A percentile compares a stretch with the other conserved stretches of the same genome.
Evolutionary conservation across 352 stramenopile genomes (phyloP).

Genomic region (Phytophthora brassicae): DNA sequence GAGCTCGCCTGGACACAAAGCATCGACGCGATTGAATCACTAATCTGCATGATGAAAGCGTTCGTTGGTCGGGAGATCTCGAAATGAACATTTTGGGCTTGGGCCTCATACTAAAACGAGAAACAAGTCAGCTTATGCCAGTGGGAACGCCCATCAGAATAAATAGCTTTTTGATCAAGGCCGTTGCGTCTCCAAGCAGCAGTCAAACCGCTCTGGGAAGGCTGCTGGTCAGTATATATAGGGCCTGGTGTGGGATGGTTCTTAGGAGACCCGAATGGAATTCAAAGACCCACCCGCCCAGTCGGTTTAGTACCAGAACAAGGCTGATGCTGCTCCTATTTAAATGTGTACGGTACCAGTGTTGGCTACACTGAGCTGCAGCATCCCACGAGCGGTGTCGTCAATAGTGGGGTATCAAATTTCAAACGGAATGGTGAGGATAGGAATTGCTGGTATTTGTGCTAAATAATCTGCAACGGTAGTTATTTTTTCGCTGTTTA

Average conservation of each 20-base stretch:
- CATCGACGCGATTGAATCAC: background rate
- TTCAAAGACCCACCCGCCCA: no score
- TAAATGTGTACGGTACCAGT: constrained; percentile 8
- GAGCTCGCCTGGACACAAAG: background rate
- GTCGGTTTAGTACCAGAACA: constrained; percentile 22
- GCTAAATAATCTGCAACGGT: no score
- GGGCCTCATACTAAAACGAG: background rate
- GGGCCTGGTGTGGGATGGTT: constrained; percentile 21
- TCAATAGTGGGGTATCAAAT: constrained; percentile 3
- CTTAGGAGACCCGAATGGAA: constrained; percentile 20
- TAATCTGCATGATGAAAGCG: constrained; percentile 19
- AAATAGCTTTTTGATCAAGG: constrained; percentile 26
- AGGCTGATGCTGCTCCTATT: constrained; percentile 13
- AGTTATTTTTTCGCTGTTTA: no score
- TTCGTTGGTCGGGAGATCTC: constrained; percentile 18
- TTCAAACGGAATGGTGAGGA: constrained; percentile 15
- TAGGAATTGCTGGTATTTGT: no score
- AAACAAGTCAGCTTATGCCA: constrained; percentile 16
- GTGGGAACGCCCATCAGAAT: constrained; percentile 12
- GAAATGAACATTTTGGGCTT: constrained; percentile 17
- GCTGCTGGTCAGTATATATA: constrained; percentile 29
- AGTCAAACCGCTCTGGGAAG: constrained; percentile 13
- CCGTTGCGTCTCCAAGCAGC: constrained; percentile 24
- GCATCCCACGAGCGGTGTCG: constrained; percentile 11
- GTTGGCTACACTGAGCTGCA: background rate